Conservation (phyloP, 805 yeast genomes). For the Alloascoidea hylecoeti region DNA sequence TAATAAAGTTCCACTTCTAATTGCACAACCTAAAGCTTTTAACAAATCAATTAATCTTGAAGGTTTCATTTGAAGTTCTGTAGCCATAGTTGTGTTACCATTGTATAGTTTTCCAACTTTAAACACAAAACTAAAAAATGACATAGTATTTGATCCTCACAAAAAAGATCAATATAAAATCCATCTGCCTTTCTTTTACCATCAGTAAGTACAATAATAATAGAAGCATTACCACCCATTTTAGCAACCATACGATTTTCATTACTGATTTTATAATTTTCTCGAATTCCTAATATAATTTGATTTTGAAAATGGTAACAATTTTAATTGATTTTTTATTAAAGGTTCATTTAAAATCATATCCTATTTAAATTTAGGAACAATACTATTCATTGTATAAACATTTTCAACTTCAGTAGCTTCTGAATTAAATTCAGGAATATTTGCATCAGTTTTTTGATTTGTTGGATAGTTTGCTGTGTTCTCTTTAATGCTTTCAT, state of each 20-base stretch:
- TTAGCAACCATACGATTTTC: constrained; percentile 8
- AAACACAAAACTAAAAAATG: constrained; percentile 58
- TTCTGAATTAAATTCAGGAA: constrained; percentile 60
- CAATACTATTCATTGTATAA: constrained; percentile 59
- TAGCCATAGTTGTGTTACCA: constrained; percentile 74
- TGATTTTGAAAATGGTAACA: constrained; percentile 33
- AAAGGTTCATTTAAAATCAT: constrained; percentile 51
- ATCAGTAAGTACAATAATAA: no score
- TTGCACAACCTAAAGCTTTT: constrained; percentile 69
- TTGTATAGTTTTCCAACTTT: constrained; percentile 61
- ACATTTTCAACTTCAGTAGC: constrained; percentile 80
- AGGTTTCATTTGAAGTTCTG: constrained; percentile 73
- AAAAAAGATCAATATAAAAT: constrained; percentile 75
- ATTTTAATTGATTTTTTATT: constrained; percentile 31
- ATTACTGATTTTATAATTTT: constrained; percentile 32
- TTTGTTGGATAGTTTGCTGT: constrained; percentile 66
- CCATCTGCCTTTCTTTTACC: constrained; percentile 67
- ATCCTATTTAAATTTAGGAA: constrained; percentile 52
- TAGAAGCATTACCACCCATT: no score
- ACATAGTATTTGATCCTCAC: constrained; percentile 78
- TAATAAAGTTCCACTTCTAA: no score
- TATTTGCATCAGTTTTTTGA: constrained; percentile 67
- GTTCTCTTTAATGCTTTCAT: constrained; percentile 59
- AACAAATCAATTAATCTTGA: constrained; percentile 53
- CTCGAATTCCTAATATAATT: constrained; percentile 49